These are phyloP conservation scores for Erythrobasidium hasegawianum DNA, from an alignment of 1,284 basidiomycete genomes.

Conservation along the genomic window DNA sequence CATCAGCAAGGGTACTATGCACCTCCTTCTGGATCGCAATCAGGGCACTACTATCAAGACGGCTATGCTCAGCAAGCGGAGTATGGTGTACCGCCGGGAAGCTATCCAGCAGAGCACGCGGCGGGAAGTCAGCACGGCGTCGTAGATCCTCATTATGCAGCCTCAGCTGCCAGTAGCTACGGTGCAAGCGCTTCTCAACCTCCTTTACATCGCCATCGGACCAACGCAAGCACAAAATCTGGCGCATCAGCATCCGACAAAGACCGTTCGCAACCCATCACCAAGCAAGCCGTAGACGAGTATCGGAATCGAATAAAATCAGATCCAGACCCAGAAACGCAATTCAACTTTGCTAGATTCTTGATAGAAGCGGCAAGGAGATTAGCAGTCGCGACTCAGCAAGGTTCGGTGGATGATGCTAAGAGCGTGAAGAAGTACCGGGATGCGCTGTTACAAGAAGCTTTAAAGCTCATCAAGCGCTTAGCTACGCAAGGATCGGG, in stretches of 20 bases:
- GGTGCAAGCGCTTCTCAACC: background rate
- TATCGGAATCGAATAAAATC: constrained; percentile 95
- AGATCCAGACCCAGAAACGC: constrained; percentile 97
- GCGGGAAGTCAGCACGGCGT: background rate
- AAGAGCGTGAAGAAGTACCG: constrained; percentile 66
- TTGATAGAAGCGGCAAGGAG: constrained; percentile 98
- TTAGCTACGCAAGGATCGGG: constrained; percentile 73
- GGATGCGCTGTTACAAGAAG: constrained; percentile 80
- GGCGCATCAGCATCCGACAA: constrained; percentile 9
- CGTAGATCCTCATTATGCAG: background rate
- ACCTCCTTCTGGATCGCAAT: background rate
- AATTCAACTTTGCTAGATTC: constrained; percentile 95
- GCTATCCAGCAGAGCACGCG: background rate
- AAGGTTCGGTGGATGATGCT: constrained; percentile 46
- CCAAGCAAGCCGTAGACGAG: constrained; percentile 94
- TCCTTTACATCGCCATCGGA: constrained; percentile 20
- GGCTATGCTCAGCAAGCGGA: background rate
- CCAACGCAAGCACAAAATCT: constrained; percentile 21
- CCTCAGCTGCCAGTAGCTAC: background rate
- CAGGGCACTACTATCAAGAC: constrained; percentile 7
- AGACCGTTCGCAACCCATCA: constrained; percentile 51
- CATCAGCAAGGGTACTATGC: constrained; percentile 8
- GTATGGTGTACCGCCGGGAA: background rate
- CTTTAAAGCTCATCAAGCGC: constrained; percentile 85
- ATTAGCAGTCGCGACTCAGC: constrained; percentile 61